Conservation (phyloP, 2,329 filamentous ascomycete species). For the Stagonosporopsis cucurbitacearum region DNA sequence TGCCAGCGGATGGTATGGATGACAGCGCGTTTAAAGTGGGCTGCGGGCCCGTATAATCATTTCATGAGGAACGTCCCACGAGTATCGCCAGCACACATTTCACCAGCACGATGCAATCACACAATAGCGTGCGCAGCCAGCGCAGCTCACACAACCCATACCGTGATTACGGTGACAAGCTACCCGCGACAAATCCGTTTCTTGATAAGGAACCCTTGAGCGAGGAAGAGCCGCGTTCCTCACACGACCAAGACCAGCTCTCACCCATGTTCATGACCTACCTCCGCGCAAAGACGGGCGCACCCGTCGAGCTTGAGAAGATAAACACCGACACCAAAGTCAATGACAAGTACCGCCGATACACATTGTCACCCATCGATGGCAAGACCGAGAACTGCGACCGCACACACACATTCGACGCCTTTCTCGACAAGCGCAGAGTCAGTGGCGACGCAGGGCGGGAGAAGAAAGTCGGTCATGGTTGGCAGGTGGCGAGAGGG, state of each 20-base stretch:
- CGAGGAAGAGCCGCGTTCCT: conserved; percentile 2
- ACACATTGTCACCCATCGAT: conserved; percentile 21
- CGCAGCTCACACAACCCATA: conserved; percentile 19
- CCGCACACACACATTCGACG: conserved; percentile 21
- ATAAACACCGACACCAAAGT: background rate
- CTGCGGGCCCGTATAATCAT: conserved; percentile 6
- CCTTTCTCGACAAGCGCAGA: conserved; percentile 15
- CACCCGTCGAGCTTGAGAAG: conserved; percentile 8
- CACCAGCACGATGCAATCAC: conserved; percentile 12
- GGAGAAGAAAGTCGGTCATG: conserved; percentile 15
- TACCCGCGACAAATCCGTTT: conserved; percentile 8
- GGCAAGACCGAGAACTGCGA: conserved; percentile 24
- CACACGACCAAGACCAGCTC: conserved; percentile 13
- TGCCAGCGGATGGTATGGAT: conserved; percentile 1
- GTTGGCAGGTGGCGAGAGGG: conserved; percentile 16
- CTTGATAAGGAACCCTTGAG: background rate
- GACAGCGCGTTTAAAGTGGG: conserved; percentile 11
- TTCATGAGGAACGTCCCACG: conserved; percentile 5
- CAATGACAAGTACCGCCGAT: conserved; percentile 7
- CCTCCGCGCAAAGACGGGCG: conserved; percentile 14
- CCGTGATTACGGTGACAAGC: conserved; percentile 9
- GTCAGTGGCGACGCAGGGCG: conserved; percentile 14
- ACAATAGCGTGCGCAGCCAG: conserved; percentile 10
- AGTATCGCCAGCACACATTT: conserved; percentile 2
- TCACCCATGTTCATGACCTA: conserved; percentile 18